Base-by-base conservation (phyloP, 2,329 filamentous ascomycete genomes). In the Aspergillus persii region DNA sequence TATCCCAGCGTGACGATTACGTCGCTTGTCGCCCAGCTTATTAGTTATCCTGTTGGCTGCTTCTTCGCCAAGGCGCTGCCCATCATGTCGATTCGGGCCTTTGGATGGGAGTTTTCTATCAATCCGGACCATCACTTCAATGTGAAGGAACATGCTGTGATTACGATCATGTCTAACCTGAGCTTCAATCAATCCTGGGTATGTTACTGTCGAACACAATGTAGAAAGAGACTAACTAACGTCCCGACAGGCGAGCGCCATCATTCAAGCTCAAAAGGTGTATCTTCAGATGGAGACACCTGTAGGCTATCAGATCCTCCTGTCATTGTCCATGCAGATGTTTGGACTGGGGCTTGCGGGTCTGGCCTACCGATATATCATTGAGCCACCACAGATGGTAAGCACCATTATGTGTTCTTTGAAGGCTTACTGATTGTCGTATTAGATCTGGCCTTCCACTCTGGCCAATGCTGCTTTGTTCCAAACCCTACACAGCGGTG, bases 121-220 rank as follows among this genome's bases (percentile, higher is more conserved):
- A 81, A 81, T 58, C 78, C 78, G 0, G 78, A 79, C 51, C 71
- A 71, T 47, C 70, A 71, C 57, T 81, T 80, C 69, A 81, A 80
- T 62, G 74, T 79, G 63, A 81, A 80, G 59, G 79, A 81, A 50
- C 79, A 81, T 53, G 73, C 77, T 1, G 62, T 80, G 18, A 73
- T 80, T 23, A 77, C 77, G 29, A 77, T 81, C 62, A 81, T 81
- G 78, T 75, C 73, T 47, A 82, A 81, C 56, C 74, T 81, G 15
- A 76, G 75, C 11, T 81, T 81, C 62, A 78, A 77, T 4, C 77
- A 63, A 29, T 67, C 65, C 29, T 67, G 65, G 65, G 61, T 63
- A 41, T 29, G 50, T 56, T 15, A 5, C 4, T 36, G 12, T 26
- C 2, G 27, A 8, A 65, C 18, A 12, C 2, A n/a, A 4, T 7